Percentiles rank a stretch among this genome's conserved stretches.
phyloP scores from a whole-genome alignment of 192 early-diverging fungal genomes.

The Rhizophlyctis rosea region DNA sequence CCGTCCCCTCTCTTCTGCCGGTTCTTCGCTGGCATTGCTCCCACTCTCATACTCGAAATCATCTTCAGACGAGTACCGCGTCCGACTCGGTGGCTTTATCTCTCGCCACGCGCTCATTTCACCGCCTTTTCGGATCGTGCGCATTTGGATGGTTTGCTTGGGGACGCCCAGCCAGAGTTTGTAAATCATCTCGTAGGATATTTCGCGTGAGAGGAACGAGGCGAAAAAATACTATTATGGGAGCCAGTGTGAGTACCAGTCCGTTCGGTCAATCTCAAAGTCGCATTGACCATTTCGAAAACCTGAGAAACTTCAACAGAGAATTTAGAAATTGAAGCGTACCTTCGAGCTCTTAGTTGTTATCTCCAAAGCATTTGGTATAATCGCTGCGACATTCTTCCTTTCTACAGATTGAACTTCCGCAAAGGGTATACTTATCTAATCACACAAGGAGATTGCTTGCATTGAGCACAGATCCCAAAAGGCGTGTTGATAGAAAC shows the following conservation, averaged over 20 bases:
- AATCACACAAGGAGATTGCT: not conserved
- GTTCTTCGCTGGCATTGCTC: no score
- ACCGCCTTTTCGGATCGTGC: slow-evolving; percentile 19
- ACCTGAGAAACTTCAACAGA: not conserved
- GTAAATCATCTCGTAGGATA: slow-evolving; percentile 24
- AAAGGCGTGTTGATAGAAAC: not conserved
- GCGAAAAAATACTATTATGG: slow-evolving; percentile 51
- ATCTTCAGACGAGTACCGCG: no score
- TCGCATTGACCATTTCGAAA: not conserved
- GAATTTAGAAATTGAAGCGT: not conserved
- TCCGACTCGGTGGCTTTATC: no score
- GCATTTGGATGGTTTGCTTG: slow-evolving; percentile 19
- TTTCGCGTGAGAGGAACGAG: slow-evolving; percentile 42
- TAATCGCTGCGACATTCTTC: slow-evolving; percentile 39
- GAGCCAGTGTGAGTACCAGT: no score
- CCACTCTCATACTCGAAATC: no score
- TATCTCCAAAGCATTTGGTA: slow-evolving; percentile 47
- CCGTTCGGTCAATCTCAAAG: no score
- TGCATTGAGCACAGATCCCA: not conserved
- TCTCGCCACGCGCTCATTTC: no score
- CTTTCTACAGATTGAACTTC: slow-evolving; percentile 42
- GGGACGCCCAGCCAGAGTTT: slow-evolving; percentile 31
- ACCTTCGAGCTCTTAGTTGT: slow-evolving; percentile 24
- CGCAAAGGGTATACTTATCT: slow-evolving; percentile 22
- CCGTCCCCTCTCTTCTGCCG: no score